Percentiles rank a stretch among this genome's conserved stretches.
Evolutionary conservation across 306 rosid species (phyloP).

Genomic region (Hippophae gyantsensis): DNA sequence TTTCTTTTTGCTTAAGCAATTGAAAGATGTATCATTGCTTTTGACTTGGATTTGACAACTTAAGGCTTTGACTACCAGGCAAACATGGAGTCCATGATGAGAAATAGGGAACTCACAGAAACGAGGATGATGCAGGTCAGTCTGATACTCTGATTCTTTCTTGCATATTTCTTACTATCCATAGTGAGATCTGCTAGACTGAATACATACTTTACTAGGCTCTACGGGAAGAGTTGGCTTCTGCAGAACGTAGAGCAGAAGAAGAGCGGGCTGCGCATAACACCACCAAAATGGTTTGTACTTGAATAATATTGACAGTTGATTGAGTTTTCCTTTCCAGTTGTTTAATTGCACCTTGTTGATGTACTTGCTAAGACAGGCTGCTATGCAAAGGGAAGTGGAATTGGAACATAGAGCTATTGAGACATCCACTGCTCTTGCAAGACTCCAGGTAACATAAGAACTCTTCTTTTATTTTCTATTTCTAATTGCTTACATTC

Average conservation of each 20-base stretch:
- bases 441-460: constrained; percentile 81
- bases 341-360: constrained; percentile 17
- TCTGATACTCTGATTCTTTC: constrained; percentile 23
- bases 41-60: constrained; percentile 11
- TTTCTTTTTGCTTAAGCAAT: not conserved
- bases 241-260: constrained; percentile 94
- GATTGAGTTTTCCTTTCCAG: constrained; percentile 2
- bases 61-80: constrained; percentile 47
- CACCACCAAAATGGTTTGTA: constrained; percentile 79
- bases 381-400: constrained; percentile 95
- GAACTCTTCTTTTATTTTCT: constrained; percentile 3
- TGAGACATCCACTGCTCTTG: constrained; percentile 88
- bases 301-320: constrained; percentile 10
- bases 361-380: constrained; percentile 44
- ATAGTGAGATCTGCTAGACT: constrained; percentile 13
- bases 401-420: constrained; percentile 95
- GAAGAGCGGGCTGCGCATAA: constrained; percentile 89
- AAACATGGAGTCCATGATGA: constrained; percentile 86
- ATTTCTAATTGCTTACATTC: too few species aligned
- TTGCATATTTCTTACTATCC: constrained; percentile 10
- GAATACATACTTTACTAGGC: constrained; percentile 39
- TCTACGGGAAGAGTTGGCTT: constrained; percentile 81
- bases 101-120: constrained; percentile 84
- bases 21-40: constrained; percentile 3
- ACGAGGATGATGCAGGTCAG: constrained; percentile 99